Evolutionary conservation across 306 rosid species (phyloP).

Genomic region (Cucumis sativus): Cucumber_9930_V3 NC_026660.2:1598001-1598500

Average conservation of each 20-base stretch:
- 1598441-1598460: background rate
- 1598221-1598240: background rate
- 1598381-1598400: background rate
- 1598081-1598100: background rate
- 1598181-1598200: background rate
- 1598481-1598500: background rate
- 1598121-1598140: background rate
- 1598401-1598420: background rate
- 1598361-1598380: background rate
- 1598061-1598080: background rate
- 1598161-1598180: background rate
- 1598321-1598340: background rate
- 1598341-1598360: background rate
- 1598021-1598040: background rate
- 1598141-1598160: background rate
- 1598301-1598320: background rate
- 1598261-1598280: background rate
- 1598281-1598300: background rate
- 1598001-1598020: background rate
- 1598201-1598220: background rate
- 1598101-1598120: too few relatives aligned
- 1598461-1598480: background rate
- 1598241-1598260: background rate
- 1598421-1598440: background rate
- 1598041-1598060: background rate